These are phyloP conservation scores for Chenopodium album DNA, from an alignment of 148 eudicot genomes.

Conservation along the genomic window DNA sequence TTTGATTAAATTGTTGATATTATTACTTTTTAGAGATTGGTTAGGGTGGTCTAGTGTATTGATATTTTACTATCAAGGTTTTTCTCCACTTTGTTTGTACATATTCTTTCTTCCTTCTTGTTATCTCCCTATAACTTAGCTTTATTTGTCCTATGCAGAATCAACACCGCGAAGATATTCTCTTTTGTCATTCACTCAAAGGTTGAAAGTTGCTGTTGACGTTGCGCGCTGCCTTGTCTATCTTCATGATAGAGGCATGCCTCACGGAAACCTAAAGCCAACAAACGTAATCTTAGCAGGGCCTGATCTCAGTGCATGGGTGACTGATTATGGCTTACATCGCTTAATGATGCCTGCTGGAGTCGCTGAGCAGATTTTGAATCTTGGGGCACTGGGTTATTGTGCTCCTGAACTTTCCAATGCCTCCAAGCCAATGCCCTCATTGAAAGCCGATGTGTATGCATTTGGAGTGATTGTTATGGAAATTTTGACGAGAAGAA, in stretches of 20 bases:
- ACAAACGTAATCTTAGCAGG: constrained; percentile 65
- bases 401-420: constrained; percentile 82
- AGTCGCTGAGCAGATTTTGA: constrained; percentile 80
- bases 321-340: constrained; percentile 81
- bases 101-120: neutral
- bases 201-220: constrained; percentile 66
- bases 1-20: no score
- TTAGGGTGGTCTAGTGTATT: neutral
- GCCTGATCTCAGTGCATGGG: constrained; percentile 40
- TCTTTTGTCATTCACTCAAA: constrained; percentile 67
- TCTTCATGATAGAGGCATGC: constrained; percentile 76
- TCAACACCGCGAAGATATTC: constrained; percentile 82
- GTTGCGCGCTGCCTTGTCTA: constrained; percentile 71
- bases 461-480: constrained; percentile 87
- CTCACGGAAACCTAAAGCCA: constrained; percentile 94
- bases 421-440: constrained; percentile 60
- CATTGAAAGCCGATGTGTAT: constrained; percentile 81
- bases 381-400: constrained; percentile 90
- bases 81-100: neutral
- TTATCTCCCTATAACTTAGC: neutral
- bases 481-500: constrained; percentile 88
- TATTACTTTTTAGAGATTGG: neutral
- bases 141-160: constrained; percentile 46
- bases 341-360: constrained; percentile 91
- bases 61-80: neutral